phyloP scores from a whole-genome alignment of 371 early-diverging fungal species.

The Mucor mucedo region DNA sequence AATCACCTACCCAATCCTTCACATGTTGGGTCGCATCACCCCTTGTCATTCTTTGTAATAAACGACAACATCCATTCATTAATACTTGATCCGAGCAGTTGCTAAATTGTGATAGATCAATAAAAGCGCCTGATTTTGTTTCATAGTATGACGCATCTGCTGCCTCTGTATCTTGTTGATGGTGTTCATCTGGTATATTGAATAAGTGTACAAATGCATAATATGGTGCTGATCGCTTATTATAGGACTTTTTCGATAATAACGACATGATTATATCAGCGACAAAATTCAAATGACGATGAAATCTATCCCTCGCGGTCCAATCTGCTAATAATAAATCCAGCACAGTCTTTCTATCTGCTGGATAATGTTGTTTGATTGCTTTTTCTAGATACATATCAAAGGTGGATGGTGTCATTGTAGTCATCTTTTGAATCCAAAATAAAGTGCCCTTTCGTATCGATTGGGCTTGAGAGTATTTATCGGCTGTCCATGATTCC shows the following conservation, averaged over 20 bases:
- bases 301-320: slow-evolving; percentile 36
- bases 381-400: slow-evolving; percentile 26
- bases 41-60: slow-evolving; percentile 29
- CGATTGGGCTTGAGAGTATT: slow-evolving; percentile 15
- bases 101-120: slow-evolving; percentile 30
- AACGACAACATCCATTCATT: slow-evolving; percentile 27
- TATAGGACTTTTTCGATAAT: slow-evolving; percentile 28
- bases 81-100: slow-evolving; percentile 14
- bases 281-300: slow-evolving; percentile 26
- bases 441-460: slow-evolving; percentile 23
- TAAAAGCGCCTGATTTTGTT: slow-evolving; percentile 37
- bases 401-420: slow-evolving; percentile 25
- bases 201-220: slow-evolving; percentile 45
- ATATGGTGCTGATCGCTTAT: slow-evolving; percentile 36
- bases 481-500: slow-evolving; percentile 21
- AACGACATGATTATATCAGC: slow-evolving; percentile 23
- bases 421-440: slow-evolving; percentile 28
- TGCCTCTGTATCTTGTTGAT: slow-evolving; percentile 14
- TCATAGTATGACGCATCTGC: slow-evolving; percentile 19
- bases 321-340: slow-evolving; percentile 43
- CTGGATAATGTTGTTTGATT: slow-evolving; percentile 35
- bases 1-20: slow-evolving; percentile 29
- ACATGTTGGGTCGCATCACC: not conserved
- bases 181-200: slow-evolving; percentile 24
- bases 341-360: slow-evolving; percentile 35